Base-by-base conservation (phyloP, 2,329 filamentous ascomycete genomes). In the Aspergillus melleus region DNA sequence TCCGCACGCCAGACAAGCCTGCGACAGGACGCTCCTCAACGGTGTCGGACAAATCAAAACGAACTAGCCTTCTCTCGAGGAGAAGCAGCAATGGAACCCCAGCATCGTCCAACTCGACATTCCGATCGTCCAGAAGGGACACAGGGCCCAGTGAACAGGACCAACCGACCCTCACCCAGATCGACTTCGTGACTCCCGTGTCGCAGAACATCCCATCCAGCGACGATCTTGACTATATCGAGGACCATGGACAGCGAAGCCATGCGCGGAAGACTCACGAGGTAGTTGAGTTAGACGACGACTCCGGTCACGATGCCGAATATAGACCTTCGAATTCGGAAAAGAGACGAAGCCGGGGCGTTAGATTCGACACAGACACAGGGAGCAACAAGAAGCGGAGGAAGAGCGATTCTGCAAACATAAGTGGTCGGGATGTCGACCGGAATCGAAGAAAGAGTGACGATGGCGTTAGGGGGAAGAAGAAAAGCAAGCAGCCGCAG, bases 111-210 rank as follows among this genome's bases (percentile, higher is more conserved):
- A 56, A 54, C 30, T 66, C 64, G 16, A 60, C 64, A 9, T 57
- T 61, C n/a, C 68, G 60, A 49, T 63, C 61, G 6, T 60, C 54
- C 39, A 72, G 67, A 52, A 64, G 63, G 49, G 61, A 19, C 16
- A 61, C 65, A 5, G 22, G 68, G 5, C 52, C 62, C n/a, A 63
- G 59, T 49, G 63, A 66, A 16, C 63, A 55, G 8, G 71, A 68
- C 14, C 77, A 79, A 51, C 71, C 74, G 2, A 79, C 77, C 0
- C 69, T 79, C 16, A 79, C 77, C 1, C 77, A 79, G 58, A 76
- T 79, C 52, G 75, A 74, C 42, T 78, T 73, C 54, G 74, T 77
- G 50, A 70, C 70, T 2, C 69, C 62, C 49, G 65, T 56, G 44
- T 63, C 53, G 55, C 62, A 60, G 61, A 63, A 46, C 49, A 26